A percentile compares a stretch with the other conserved stretches of the same genome.
phyloP scores from a whole-genome alignment of 208 protist species.

The Acanthamoeba culbertsoni region DNA sequence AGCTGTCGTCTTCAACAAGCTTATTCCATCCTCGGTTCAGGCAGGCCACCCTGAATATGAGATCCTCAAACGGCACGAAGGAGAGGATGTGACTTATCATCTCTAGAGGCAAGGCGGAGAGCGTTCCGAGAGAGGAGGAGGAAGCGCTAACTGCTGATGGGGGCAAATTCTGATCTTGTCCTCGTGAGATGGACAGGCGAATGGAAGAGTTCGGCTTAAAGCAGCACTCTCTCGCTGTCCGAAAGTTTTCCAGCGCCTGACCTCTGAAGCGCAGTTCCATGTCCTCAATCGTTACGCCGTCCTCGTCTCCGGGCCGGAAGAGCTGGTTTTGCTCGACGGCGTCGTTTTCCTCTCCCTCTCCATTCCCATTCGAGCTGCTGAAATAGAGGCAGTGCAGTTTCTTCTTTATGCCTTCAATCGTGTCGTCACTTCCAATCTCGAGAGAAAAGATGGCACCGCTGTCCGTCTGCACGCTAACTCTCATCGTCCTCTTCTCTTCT shows the following conservation, averaged over 20 bases:
- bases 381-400: background rate
- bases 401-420: background rate
- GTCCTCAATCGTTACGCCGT: background rate
- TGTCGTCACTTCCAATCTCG: background rate
- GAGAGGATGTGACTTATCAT: background rate
- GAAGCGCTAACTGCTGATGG: background rate
- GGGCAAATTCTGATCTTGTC: constrained; percentile 23
- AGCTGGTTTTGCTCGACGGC: constrained; percentile 22
- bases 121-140: background rate
- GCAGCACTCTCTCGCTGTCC: background rate
- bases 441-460: background rate
- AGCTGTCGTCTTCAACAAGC: constrained; percentile 28
- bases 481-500: background rate
- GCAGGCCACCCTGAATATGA: constrained; percentile 22
- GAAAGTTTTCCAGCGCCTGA: background rate
- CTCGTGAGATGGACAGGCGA: background rate
- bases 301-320: background rate
- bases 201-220: background rate
- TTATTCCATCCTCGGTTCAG: constrained; percentile 12
- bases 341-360: background rate
- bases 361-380: background rate
- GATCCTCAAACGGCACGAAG: constrained; percentile 20
- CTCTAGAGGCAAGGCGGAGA: background rate
- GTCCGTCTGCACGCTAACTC: background rate
- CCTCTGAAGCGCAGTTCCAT: constrained; percentile 12